Evolutionary conservation across 2,329 filamentous ascomycete genomes (phyloP).

Genomic region (Colletotrichum somersetense): DNA sequence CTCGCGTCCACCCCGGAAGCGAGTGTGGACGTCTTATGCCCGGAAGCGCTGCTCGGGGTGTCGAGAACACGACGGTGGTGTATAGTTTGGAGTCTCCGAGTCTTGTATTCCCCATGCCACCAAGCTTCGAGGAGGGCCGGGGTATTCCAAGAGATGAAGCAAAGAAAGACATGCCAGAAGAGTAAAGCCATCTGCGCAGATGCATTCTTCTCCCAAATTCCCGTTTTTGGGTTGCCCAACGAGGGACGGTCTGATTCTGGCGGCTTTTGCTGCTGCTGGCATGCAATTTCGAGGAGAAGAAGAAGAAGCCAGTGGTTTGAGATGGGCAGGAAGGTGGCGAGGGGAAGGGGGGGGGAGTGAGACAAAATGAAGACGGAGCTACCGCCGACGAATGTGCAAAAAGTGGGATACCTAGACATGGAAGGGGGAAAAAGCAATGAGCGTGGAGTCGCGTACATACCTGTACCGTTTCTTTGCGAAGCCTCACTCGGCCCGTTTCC

Average conservation of each 20-base stretch:
- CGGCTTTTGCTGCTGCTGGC: constrained; percentile 1
- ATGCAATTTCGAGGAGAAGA: constrained; percentile 3
- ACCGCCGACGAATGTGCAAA: constrained; percentile 33
- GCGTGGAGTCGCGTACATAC: constrained; percentile 29
- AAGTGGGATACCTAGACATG: constrained; percentile 24
- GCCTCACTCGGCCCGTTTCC: constrained; percentile 37
- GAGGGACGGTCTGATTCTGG: not conserved
- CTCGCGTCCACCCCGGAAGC: constrained; percentile 6
- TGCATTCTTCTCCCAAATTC: constrained; percentile 1
- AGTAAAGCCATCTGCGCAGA: constrained; percentile 1
- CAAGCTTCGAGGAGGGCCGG: constrained; percentile 13
- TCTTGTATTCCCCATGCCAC: constrained; percentile 27
- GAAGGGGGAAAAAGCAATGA: constrained; percentile 26
- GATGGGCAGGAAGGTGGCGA: not conserved
- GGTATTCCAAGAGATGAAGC: constrained; percentile 1
- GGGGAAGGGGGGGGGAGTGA: not conserved
- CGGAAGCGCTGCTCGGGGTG: constrained; percentile 15
- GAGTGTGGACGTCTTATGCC: constrained; percentile 16
- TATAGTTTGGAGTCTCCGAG: constrained; percentile 21
- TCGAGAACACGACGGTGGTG: constrained; percentile 26
- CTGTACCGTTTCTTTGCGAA: constrained; percentile 16
- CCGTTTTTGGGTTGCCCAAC: not conserved
- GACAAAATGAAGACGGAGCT: constrained; percentile 18
- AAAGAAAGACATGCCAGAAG: constrained; percentile 10
- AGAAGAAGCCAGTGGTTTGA: constrained; percentile 8